Evolutionary conservation across 768 basidiomycete species (phyloP).

Genomic region (Udeniomyces megalosporus): DNA sequence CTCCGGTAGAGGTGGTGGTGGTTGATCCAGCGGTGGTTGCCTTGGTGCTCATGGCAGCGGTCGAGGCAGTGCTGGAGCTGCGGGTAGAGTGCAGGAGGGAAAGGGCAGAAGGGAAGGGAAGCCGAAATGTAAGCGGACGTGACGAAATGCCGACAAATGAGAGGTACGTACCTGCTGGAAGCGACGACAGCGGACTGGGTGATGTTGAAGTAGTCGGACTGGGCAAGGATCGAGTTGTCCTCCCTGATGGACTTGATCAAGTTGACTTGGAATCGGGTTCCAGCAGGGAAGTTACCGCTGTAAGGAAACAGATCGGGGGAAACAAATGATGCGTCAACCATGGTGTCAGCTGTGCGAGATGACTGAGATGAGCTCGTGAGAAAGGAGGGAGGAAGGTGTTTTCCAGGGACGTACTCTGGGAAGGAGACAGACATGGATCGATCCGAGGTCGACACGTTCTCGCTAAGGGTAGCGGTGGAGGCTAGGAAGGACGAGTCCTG

Average conservation of each 20-base stretch:
- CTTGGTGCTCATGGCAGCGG: not conserved
- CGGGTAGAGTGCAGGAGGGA: not conserved
- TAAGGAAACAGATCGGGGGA: not conserved
- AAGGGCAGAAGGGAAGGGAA: slow-evolving; percentile 18
- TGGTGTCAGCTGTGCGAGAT: too few relatives aligned
- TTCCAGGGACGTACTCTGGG: slow-evolving; percentile 33
- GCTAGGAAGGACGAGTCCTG: slow-evolving; percentile 23
- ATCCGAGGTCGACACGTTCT: slow-evolving; percentile 40
- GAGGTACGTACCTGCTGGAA: slow-evolving; percentile 24
- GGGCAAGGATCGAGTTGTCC: slow-evolving; percentile 46
- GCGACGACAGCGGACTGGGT: slow-evolving; percentile 23
- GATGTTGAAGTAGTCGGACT: slow-evolving; percentile 50
- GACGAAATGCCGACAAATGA: slow-evolving; percentile 22
- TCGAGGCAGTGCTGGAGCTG: not conserved
- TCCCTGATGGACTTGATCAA: slow-evolving; percentile 40
- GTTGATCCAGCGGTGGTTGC: not conserved
- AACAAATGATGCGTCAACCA: not conserved
- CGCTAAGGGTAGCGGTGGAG: slow-evolving; percentile 38
- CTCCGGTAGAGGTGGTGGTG: not conserved
- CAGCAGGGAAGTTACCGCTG: not conserved
- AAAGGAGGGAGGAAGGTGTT: slow-evolving; percentile 49
- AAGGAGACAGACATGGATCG: slow-evolving; percentile 35
- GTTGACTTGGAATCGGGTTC: slow-evolving; percentile 49
- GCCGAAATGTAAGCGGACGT: slow-evolving; percentile 23
- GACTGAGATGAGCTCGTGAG: not conserved